These are phyloP conservation scores for Aspergillus sp. DNA, from an alignment of 2,329 filamentous ascomycete genomes.

Conservation along the genomic window DNA sequence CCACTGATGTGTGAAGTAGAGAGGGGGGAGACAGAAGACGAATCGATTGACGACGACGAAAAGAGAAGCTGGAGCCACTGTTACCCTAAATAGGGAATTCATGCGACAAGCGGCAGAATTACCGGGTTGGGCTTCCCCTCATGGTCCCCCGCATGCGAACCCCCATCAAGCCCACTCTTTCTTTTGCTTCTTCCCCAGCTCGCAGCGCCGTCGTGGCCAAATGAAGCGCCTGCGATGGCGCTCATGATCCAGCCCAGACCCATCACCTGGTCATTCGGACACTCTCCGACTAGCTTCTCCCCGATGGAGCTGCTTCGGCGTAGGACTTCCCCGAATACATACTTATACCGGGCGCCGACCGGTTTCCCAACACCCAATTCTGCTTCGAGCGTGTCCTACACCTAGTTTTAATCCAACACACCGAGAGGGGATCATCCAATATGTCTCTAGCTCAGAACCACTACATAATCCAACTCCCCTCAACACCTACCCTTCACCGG, in stretches of 20 bases:
- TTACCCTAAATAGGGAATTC: conserved; percentile 4
- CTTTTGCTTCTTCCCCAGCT: neutral
- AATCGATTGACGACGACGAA: neutral
- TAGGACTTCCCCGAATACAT: neutral
- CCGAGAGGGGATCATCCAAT: neutral
- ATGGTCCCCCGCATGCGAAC: conserved; percentile 1
- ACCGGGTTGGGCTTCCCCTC: neutral
- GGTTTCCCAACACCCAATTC: neutral
- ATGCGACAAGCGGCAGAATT: conserved; percentile 8
- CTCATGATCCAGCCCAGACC: conserved; percentile 11
- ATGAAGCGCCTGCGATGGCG: neutral
- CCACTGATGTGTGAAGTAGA: neutral
- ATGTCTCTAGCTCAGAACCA: conserved; percentile 28
- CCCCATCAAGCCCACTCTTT: neutral
- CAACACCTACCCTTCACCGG: conserved; percentile 26
- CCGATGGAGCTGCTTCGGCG: neutral
- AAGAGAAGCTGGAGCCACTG: neutral
- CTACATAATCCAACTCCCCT: conserved; percentile 38
- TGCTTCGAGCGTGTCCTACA: neutral
- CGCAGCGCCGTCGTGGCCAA: neutral
- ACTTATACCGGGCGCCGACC: neutral
- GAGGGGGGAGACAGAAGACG: neutral
- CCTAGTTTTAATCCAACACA: neutral
- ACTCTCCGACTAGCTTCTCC: neutral
- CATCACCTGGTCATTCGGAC: conserved; percentile 11